Percentiles rank a stretch among this genome's conserved stretches.
These are phyloP conservation scores for Cutaneotrichosporon curvatum DNA, from an alignment of 1,284 basidiomycete genomes.

Conservation along the genomic window DNA sequence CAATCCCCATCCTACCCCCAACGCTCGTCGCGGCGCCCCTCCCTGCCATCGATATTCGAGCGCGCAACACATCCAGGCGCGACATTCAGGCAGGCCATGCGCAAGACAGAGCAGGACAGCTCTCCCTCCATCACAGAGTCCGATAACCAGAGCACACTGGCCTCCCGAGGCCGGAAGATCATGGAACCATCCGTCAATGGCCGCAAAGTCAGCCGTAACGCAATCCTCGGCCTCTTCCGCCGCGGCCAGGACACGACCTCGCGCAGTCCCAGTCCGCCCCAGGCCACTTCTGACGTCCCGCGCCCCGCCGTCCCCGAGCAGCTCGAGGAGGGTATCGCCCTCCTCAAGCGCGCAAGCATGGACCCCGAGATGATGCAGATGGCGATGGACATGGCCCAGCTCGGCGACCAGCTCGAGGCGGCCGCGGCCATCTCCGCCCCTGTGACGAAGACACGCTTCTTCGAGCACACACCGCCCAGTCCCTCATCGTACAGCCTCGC, in stretches of 20 bases:
- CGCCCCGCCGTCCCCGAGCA: slow-evolving; percentile 26
- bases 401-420: slow-evolving; percentile 15
- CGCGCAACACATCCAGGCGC: slow-evolving; percentile 39
- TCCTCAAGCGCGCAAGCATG: slow-evolving; percentile 36
- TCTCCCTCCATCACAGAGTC: slow-evolving; percentile 9
- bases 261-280: slow-evolving; percentile 38
- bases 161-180: slow-evolving; percentile 16
- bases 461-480: slow-evolving; percentile 13
- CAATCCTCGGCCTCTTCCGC: slow-evolving; percentile 35
- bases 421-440: slow-evolving; percentile 27
- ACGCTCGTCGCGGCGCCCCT: slow-evolving; percentile 37
- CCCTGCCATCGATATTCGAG: slow-evolving; percentile 45
- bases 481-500: not conserved
- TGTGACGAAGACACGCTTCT: slow-evolving; percentile 36
- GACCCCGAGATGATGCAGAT: slow-evolving; percentile 23
- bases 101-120: slow-evolving; percentile 12
- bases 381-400: slow-evolving; percentile 9
- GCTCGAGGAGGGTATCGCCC: slow-evolving; percentile 38
- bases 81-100: slow-evolving; percentile 32
- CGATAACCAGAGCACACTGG: not conserved
- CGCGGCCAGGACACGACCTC: slow-evolving; percentile 39
- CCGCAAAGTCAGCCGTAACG: slow-evolving; percentile 22
- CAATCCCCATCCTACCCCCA: slow-evolving; percentile 2
- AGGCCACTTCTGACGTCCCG: not conserved
- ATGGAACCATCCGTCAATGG: slow-evolving; percentile 1